Percentiles rank a stretch among this genome's conserved stretches.
phyloP scores from a whole-genome alignment of 2,329 filamentous ascomycete species.

The Sporothrix luriei region DNA sequence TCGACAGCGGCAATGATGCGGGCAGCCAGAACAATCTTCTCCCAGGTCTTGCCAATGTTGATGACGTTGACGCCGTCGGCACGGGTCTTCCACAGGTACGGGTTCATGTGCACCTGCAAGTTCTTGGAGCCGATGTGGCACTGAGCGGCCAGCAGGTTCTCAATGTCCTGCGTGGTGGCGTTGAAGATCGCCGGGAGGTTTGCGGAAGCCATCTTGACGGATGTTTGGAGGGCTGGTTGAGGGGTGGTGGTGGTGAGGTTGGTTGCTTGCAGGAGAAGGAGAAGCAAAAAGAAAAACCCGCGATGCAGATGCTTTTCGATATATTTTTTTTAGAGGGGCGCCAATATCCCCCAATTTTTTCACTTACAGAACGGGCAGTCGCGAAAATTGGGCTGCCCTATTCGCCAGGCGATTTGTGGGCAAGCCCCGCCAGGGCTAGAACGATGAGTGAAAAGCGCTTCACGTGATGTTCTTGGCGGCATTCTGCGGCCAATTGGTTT shows the following conservation, averaged over 20 bases:
- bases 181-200: slow-evolving; percentile 96
- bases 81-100: slow-evolving; percentile 99
- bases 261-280: slow-evolving; percentile 33
- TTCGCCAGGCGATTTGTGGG: slow-evolving; percentile 33
- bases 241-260: slow-evolving; percentile 32
- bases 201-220: slow-evolving; percentile 85
- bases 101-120: slow-evolving; percentile 89
- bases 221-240: slow-evolving; percentile 33
- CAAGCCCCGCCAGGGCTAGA: slow-evolving; percentile 31
- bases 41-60: slow-evolving; percentile 99
- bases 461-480: slow-evolving; percentile 30
- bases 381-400: slow-evolving; percentile 33
- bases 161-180: slow-evolving; percentile 96
- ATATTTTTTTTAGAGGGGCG: slow-evolving; percentile 34
- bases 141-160: slow-evolving; percentile 98
- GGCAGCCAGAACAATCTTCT: slow-evolving; percentile 99
- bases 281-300: slow-evolving; percentile 17
- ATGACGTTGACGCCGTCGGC: slow-evolving; percentile 97
- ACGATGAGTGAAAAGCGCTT: neutral
- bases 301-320: slow-evolving; percentile 27
- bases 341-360: slow-evolving; percentile 31
- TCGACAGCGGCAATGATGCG: slow-evolving; percentile 98
- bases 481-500: neutral
- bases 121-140: slow-evolving; percentile 98
- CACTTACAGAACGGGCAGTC: slow-evolving; percentile 13